Evolutionary conservation across 2,329 filamentous ascomycete genomes (phyloP), one percentile per base, ranked within the genome.

Genomic region (Bimuria novae-zelandiae): DNA sequence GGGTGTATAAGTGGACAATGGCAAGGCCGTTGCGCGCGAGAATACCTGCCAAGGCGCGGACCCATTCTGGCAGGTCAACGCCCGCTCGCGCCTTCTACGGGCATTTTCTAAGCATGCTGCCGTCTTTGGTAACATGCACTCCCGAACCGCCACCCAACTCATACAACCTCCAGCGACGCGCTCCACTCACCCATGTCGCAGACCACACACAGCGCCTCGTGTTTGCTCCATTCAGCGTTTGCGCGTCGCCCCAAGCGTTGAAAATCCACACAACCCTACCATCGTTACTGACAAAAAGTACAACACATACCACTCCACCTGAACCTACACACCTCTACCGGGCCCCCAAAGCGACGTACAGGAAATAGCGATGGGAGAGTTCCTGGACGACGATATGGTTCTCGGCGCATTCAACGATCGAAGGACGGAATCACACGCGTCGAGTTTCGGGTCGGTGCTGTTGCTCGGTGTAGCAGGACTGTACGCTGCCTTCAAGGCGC

Each of bases 201-300:
- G 61, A 63, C 61, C 62, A 62, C 49, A 48, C 54, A 56, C 41
- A 58, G 54, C 49, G 54, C 55, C 30, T 51, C 55, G 57, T 58
- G 67, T 68, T 67, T 71, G 67, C 65, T 64, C 50, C 62, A 52
- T 63, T 52, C 56, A 49, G 54, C 55, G 44, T 61, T 51, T 49
- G 60, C 68, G 62, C 67, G 67, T 64, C 70, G 69, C 67, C 68
- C 69, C 14, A 57, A 70, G 61, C 64, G 68, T 55, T 72, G 67
- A 71, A 40, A 32, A n/a, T n/a, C n/a, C n/a, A 41, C 46, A 8
- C 32, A 14, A 22, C 22, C 23, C 2, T 29, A 21, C 2, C 33
- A 36, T 36, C 48, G 16, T 37, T 29, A 30, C 12, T 7, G 8
- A 4, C 21, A 29, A 17, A 14, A 33, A n/a, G 8, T 7, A 7